phyloP scores from a whole-genome alignment of 352 stramenopile genomes.

The Nothophytophthora sp. region DNA sequence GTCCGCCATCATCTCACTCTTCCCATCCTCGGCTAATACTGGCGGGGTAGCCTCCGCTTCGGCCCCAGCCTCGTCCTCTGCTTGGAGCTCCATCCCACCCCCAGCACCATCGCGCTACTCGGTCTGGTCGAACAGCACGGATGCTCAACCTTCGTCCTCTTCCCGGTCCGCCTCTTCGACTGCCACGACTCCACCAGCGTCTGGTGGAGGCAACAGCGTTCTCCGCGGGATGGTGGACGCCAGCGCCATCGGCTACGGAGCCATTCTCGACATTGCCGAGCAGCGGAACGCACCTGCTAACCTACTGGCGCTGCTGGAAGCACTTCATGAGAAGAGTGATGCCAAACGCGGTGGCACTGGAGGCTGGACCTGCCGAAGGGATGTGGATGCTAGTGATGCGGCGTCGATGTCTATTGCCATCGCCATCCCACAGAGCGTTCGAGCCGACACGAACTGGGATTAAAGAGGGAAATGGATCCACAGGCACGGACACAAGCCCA shows the following conservation, averaged over 20 bases:
- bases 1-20: constrained; percentile 33
- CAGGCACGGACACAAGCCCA: no score
- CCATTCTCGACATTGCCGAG: constrained; percentile 67
- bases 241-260: constrained; percentile 64
- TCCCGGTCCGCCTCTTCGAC: constrained; percentile 10
- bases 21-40: constrained; percentile 16
- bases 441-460: constrained; percentile 36
- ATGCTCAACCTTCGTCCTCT: constrained; percentile 15
- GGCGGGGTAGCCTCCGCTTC: constrained; percentile 9
- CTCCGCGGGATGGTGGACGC: constrained; percentile 32
- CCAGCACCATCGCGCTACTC: constrained; percentile 31
- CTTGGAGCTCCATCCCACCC: constrained; percentile 15
- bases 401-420: constrained; percentile 49
- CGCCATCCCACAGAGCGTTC: constrained; percentile 40
- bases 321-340: constrained; percentile 54
- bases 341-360: constrained; percentile 29
- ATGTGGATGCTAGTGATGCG: constrained; percentile 30
- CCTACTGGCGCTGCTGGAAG: constrained; percentile 47
- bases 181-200: constrained; percentile 7
- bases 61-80: constrained; percentile 21
- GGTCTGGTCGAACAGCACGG: constrained; percentile 28
- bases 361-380: constrained; percentile 49
- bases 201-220: constrained; percentile 11
- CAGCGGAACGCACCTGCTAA: constrained; percentile 42
- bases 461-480: no score